Evolutionary conservation across 768 basidiomycete species (phyloP), one percentile per base, ranked within the genome.

Genomic region (Naganishia randhawae): DNA sequence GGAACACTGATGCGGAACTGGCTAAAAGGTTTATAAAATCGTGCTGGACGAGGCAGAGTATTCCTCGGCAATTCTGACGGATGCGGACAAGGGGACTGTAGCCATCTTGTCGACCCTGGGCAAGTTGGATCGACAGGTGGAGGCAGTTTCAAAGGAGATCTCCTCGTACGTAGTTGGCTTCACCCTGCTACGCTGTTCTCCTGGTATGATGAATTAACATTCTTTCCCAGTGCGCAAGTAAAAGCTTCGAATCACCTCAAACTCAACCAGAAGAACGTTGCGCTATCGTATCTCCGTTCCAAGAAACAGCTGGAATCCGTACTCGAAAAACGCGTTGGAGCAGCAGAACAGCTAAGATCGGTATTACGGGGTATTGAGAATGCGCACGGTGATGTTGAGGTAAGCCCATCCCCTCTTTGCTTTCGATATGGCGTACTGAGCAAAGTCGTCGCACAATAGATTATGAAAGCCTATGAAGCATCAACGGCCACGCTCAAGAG

Each of bases 361-460:
- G 92, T 92, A 0, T 78, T 96, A 41, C 81, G 91, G 51, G 85
- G 86, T 51, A 91, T 97, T 6, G 92, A 98, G 80, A 85, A 87
- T 3, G 90, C 93, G n/a, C 90, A 90, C 32, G 88, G 88, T 2
- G 90, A 97, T 78, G 84, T 93, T 13, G 88, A 92, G 83, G 93
- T 93, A 75, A 50, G 81, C 75, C 31, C 17, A 6, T 31, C 9
- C 16, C 48, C 54, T 17, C 19, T 22, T 9, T 25, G 16, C 22
- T 22, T 8, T 37, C 4, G 31, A 10, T 6, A 19, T 53, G 41
- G 4, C 14, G 39, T 13, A 22, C 33, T 54, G 11, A 14, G 11
- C 1, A 14, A 17, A 16, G 22, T 11, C n/a, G 67, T 51, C 50
- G 31, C 14, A 25, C n/a, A 29, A 63, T 71, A 93, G 91, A 89